A percentile compares a stretch with the other conserved stretches of the same genome.
Evolutionary conservation across 768 basidiomycete genomes (phyloP).

Genomic region (Pleurotus sapidus): DNA sequence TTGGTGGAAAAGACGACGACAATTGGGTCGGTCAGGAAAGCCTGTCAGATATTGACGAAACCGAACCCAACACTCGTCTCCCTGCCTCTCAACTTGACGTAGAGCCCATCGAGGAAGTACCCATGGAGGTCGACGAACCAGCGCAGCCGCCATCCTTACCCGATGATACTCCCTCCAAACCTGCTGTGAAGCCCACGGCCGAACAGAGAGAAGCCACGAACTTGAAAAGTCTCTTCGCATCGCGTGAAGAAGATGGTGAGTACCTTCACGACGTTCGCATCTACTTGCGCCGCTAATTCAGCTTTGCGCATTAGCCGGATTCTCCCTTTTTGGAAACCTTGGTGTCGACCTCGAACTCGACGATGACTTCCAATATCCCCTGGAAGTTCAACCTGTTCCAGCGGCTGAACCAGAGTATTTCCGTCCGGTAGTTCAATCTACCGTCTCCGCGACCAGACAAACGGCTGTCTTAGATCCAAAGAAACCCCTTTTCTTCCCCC

Average conservation of each 20-base stretch:
- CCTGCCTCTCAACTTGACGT: constrained; percentile 1
- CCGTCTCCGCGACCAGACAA: constrained; percentile 13
- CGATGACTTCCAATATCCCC: constrained; percentile 38
- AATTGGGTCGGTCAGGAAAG: constrained; percentile 65
- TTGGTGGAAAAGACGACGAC: constrained; percentile 40
- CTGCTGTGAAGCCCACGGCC: constrained; percentile 6
- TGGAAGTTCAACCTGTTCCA: constrained; percentile 7
- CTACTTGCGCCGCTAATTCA: not conserved
- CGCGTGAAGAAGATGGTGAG: constrained; percentile 64
- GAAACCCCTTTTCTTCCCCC: constrained; percentile 64
- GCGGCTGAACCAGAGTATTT: constrained; percentile 16
- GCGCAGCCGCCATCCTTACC: not conserved
- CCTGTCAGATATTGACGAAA: constrained; percentile 54
- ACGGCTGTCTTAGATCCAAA: constrained; percentile 46
- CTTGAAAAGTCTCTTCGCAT: constrained; percentile 75
- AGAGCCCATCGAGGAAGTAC: constrained; percentile 31
- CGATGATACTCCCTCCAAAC: constrained; percentile 3
- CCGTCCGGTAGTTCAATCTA: constrained; percentile 17
- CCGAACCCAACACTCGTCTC: constrained; percentile 14
- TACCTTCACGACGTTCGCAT: constrained; percentile 4
- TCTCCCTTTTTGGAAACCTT: constrained; percentile 75
- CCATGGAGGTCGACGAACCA: constrained; percentile 18
- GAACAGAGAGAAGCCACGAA: constrained; percentile 20
- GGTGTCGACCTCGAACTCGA: constrained; percentile 73
- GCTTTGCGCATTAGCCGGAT: constrained; percentile 43